A percentile compares a stretch with the other conserved stretches of the same genome.
These are phyloP conservation scores for Picea mariana DNA, from an alignment of 83 land plant species.

Conservation along the genomic window DNA sequence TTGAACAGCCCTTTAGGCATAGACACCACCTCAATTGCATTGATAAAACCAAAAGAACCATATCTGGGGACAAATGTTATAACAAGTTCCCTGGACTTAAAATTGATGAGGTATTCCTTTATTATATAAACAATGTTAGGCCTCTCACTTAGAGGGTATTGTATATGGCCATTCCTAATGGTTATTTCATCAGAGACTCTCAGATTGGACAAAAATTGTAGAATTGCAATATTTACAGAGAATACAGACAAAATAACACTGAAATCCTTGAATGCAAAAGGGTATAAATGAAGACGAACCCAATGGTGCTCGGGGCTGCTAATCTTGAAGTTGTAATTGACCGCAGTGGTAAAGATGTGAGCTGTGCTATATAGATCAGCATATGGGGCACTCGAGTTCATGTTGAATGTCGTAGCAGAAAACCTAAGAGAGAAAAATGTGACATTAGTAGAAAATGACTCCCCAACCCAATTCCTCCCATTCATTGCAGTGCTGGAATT, in stretches of 20 bases:
- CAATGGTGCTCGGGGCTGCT: constrained; percentile 35
- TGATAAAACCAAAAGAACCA: constrained; percentile 67
- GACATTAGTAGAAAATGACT: constrained; percentile 25
- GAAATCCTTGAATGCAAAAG: too few relatives aligned
- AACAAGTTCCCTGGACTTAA: constrained; percentile 19
- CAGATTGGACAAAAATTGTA: neutral
- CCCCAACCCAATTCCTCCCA: constrained; percentile 48
- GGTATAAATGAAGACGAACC: too few relatives aligned
- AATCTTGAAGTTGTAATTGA: constrained; percentile 51
- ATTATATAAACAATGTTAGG: too few relatives aligned
- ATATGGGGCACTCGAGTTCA: constrained; percentile 24
- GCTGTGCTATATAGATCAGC: constrained; percentile 38
- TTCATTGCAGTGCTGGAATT: constrained; percentile 10
- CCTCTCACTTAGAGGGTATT: too few relatives aligned
- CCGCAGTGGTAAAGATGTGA: constrained; percentile 36
- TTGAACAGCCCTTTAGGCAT: constrained; percentile 27
- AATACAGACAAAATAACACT: too few relatives aligned
- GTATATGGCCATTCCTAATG: too few relatives aligned
- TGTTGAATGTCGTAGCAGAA: constrained; percentile 15
- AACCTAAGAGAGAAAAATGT: constrained; percentile 30
- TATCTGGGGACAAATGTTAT: constrained; percentile 35
- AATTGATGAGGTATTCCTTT: too few relatives aligned
- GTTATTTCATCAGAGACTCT: neutral
- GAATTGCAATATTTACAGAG: too few relatives aligned
- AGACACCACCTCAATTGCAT: constrained; percentile 63